A percentile compares a stretch with the other conserved stretches of the same genome.
Evolutionary conservation across 257 asterid genomes (phyloP).

Genomic region (Solanum arcanum): DNA sequence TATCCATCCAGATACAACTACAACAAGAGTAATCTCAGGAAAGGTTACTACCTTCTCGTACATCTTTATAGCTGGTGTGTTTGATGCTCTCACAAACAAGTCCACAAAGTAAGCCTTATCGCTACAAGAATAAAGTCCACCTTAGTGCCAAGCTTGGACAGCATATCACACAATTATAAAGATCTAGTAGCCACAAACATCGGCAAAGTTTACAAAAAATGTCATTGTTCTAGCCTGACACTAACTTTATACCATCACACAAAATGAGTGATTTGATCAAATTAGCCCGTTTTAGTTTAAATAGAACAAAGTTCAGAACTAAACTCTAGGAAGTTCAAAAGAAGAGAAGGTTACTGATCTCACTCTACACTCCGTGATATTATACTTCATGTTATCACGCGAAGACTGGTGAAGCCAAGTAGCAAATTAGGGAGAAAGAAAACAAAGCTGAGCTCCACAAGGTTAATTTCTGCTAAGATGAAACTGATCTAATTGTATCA

Average conservation of each 20-base stretch:
- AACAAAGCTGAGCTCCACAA: neutral
- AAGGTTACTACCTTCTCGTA: conserved; percentile 68
- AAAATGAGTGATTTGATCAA: neutral
- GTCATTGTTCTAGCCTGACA: neutral
- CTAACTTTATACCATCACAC: neutral
- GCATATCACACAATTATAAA: neutral
- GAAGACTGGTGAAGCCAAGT: neutral
- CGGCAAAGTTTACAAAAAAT: neutral
- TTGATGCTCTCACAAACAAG: conserved; percentile 95
- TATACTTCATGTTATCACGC: neutral
- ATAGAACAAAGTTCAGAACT: neutral
- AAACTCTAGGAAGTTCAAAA: neutral
- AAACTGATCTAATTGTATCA: neutral
- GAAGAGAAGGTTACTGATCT: neutral
- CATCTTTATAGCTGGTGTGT: conserved; percentile 97
- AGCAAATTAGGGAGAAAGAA: neutral
- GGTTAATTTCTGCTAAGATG: neutral
- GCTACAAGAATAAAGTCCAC: conserved; percentile 23
- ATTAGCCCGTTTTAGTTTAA: neutral
- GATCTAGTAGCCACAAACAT: neutral
- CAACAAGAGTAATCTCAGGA: neutral
- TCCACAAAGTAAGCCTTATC: conserved; percentile 94
- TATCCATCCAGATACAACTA: neutral
- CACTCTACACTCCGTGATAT: neutral
- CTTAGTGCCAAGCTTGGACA: neutral